Evolutionary conservation across 2,329 filamentous ascomycete genomes (phyloP), one percentile per base, ranked within the genome.

Genomic region (Geosmithia putterillii): DNA sequence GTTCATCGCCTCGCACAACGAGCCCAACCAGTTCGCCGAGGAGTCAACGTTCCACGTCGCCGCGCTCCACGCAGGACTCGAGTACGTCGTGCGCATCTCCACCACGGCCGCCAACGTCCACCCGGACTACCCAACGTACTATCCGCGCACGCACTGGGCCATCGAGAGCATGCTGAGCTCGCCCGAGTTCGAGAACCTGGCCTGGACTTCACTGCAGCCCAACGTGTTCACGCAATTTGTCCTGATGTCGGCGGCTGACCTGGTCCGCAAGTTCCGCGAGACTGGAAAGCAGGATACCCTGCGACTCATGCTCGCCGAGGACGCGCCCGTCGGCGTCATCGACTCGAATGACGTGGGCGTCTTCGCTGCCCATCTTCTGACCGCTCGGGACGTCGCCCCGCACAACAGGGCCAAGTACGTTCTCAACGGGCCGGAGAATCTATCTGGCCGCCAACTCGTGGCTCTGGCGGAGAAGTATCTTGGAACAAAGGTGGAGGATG

Each of bases 31-130:
- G 18, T 69, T 69, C 42, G 52, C 58, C 22, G 61, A 66, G 22
- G 64, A 68, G 43, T 60, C 61, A 0, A 50, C 54, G 0, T 64
- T 68, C 44, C 53, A 60, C 36, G 9, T 61, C 2, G 53, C 55
- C 2, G 55, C 57, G 7, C 56, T 64, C 2, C 43, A 52, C 3
- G 63, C 60, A 2, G 57, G 62, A 10, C 57, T 68, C 3, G 47
- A 63, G 40, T 67, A 68, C 41, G 55, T 67, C 9, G 63, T 68
- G 4, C 58, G 62, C 1, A 62, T 67, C 45, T 67, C 62, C 0
- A 68, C 65, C 0, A 62, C 54, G 0, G 58, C 58, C 2, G 49
- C 56, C 0, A 62, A 63, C 21, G 58, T 66, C 3, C 52, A 51
- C 17, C 61, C 64, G 0, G 56, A 60, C 42, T 56, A 12, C 38